A percentile compares a stretch with the other conserved stretches of the same genome.
These are phyloP conservation scores for Coemansia sp. DNA, from an alignment of 192 early-diverging fungal species.

Conservation along the genomic window DNA sequence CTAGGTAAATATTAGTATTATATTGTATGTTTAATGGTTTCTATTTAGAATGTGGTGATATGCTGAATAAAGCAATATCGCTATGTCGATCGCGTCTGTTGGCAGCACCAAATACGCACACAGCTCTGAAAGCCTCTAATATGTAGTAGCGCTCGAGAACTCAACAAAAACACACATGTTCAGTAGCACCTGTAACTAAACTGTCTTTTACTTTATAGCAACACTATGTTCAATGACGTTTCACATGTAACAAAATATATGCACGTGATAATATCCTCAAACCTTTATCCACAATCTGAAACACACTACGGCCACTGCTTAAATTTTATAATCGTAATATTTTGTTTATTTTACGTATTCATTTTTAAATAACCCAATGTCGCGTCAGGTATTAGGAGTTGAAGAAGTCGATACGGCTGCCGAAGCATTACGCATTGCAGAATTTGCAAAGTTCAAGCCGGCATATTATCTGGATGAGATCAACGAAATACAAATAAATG, in stretches of 20 bases:
- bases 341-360: background rate
- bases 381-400: constrained; percentile 14
- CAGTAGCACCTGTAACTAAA: too few species aligned
- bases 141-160: too few species aligned
- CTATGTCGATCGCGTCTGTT: too few species aligned
- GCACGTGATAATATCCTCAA: constrained; percentile 24
- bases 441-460: constrained; percentile 47
- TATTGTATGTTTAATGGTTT: too few species aligned
- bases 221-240: background rate
- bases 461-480: constrained; percentile 23
- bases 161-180: too few species aligned
- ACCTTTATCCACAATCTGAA: background rate
- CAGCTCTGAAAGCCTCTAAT: too few species aligned
- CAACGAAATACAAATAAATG: constrained; percentile 8
- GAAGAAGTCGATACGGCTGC: constrained; percentile 29
- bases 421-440: constrained; percentile 39
- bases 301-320: too few species aligned
- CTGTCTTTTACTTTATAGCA: background rate
- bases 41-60: too few species aligned
- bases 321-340: background rate
- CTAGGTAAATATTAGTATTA: too few species aligned
- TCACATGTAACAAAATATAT: background rate
- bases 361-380: background rate
- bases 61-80: too few species aligned
- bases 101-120: too few species aligned